These are phyloP conservation scores for Candida insectalens DNA, from an alignment of 805 yeast genomes.

Conservation along the genomic window DNA sequence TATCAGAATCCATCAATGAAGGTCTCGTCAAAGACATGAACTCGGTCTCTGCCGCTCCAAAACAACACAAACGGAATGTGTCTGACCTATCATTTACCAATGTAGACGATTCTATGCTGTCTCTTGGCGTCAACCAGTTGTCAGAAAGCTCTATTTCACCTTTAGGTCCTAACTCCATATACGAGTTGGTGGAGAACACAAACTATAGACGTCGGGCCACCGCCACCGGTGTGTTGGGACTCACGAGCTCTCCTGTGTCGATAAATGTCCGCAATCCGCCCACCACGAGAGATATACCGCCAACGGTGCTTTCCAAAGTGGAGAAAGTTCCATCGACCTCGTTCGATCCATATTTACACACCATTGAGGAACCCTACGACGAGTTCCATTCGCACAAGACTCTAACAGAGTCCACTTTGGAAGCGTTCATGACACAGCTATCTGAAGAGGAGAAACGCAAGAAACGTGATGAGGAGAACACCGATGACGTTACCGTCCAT, in stretches of 20 bases:
- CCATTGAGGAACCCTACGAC: constrained; percentile 34
- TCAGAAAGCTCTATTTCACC: constrained; percentile 37
- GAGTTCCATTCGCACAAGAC: constrained; percentile 32
- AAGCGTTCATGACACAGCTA: constrained; percentile 22
- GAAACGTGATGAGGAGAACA: constrained; percentile 2
- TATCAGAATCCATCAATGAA: neutral
- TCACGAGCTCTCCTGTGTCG: constrained; percentile 28
- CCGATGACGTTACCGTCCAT: constrained; percentile 4
- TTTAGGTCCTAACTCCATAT: constrained; percentile 67
- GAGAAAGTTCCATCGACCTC: constrained; percentile 32
- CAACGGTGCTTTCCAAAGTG: constrained; percentile 52
- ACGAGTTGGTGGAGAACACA: constrained; percentile 59
- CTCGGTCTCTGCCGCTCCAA: neutral
- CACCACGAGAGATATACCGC: constrained; percentile 77
- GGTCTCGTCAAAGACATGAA: neutral
- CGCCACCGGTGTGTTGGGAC: constrained; percentile 19
- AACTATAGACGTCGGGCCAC: constrained; percentile 28
- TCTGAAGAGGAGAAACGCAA: constrained; percentile 14
- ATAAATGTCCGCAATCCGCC: constrained; percentile 49
- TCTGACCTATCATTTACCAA: constrained; percentile 19
- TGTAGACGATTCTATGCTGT: constrained; percentile 26
- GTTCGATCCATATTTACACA: constrained; percentile 34
- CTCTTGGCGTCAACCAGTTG: constrained; percentile 30
- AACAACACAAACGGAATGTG: constrained; percentile 7
- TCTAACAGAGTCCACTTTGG: constrained; percentile 33